These are phyloP conservation scores for Colletotrichum higginsianum DNA, from an alignment of 2,329 filamentous ascomycete species.

Conservation along the genomic window DNA sequence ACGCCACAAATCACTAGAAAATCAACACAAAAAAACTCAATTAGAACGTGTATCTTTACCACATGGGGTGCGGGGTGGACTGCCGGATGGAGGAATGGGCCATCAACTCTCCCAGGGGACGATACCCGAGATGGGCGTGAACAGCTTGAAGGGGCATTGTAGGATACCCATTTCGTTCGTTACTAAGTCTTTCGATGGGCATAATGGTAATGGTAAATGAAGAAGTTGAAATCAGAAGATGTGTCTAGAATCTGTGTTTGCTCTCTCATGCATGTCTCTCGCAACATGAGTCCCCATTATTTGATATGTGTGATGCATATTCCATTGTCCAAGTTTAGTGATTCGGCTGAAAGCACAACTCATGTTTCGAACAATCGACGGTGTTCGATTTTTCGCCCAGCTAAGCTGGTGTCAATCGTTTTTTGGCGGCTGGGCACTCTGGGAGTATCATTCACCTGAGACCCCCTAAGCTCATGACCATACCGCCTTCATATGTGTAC, in stretches of 20 bases:
- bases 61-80: not conserved
- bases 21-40: constrained; percentile 1
- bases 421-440: no score
- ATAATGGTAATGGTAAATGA: constrained; percentile 26
- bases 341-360: no score
- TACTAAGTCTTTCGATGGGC: not conserved
- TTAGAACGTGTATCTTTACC: constrained; percentile 27
- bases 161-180: constrained; percentile 28
- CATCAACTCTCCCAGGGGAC: constrained; percentile 25
- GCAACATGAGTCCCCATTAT: no score
- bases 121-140: constrained; percentile 31
- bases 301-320: no score
- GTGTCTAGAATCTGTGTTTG: not conserved
- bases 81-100: not conserved
- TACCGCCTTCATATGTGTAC: no score
- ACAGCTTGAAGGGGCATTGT: constrained; percentile 21
- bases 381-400: no score
- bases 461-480: no score
- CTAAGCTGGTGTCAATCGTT: no score
- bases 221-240: not conserved
- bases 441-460: no score
- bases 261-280: not conserved
- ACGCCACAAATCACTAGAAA: not conserved
- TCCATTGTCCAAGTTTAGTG: no score
- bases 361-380: no score